phyloP scores from a whole-genome alignment of 1,139 yeast genomes.

The Torulaspora pretoriensis region DNA sequence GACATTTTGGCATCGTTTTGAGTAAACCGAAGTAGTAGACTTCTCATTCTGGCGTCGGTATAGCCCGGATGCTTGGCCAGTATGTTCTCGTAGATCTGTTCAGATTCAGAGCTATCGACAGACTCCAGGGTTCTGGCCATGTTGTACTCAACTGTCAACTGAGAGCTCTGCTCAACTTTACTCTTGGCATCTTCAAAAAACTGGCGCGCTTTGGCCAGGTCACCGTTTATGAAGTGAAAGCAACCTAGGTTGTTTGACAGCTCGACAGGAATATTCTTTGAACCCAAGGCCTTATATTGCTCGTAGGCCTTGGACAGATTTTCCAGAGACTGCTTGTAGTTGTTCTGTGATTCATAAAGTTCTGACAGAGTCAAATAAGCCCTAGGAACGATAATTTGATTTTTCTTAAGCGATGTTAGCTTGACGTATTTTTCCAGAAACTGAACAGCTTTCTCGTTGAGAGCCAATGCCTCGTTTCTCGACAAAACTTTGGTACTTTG shows the following conservation, averaged over 20 bases:
- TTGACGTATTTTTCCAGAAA: constrained; percentile 69
- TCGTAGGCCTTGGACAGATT: constrained; percentile 59
- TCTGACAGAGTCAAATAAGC: constrained; percentile 66
- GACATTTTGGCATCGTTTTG: constrained; percentile 37
- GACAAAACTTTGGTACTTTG: constrained; percentile 19
- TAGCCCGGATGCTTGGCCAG: constrained; percentile 63
- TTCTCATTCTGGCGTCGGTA: constrained; percentile 70
- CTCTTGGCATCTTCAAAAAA: constrained; percentile 51
- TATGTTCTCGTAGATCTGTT: constrained; percentile 49
- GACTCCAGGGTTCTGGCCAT: constrained; percentile 59
- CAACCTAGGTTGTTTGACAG: constrained; percentile 84
- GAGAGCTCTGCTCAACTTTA: constrained; percentile 34
- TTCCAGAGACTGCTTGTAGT: constrained; percentile 51
- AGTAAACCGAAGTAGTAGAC: constrained; percentile 49
- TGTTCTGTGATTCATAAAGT: constrained; percentile 59
- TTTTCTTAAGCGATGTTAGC: constrained; percentile 49
- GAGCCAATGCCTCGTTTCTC: constrained; percentile 22
- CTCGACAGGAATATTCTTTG: constrained; percentile 56
- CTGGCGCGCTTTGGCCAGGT: constrained; percentile 48
- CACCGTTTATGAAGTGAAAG: constrained; percentile 64
- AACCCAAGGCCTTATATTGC: constrained; percentile 41
- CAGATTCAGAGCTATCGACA: constrained; percentile 36
- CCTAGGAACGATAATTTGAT: constrained; percentile 63
- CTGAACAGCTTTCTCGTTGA: constrained; percentile 51
- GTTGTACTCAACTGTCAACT: constrained; percentile 54